phyloP scores from a whole-genome alignment of 1,284 basidiomycete species.

The Ceraceosorus guamensis region DNA sequence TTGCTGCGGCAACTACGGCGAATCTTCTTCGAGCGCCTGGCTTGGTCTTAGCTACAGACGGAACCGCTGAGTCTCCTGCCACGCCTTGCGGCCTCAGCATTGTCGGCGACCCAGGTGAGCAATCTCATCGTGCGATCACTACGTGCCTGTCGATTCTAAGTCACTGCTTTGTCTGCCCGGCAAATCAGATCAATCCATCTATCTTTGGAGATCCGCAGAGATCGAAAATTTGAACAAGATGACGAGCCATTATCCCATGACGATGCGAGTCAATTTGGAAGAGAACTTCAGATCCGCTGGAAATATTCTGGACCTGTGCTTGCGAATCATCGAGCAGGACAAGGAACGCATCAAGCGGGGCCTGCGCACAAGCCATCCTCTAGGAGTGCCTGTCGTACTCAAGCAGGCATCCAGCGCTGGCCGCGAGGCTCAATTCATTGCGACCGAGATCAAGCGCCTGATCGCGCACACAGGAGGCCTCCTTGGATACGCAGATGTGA shows the following conservation, averaged over 20 bases:
- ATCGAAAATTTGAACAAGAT: constrained; percentile 43
- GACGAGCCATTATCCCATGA: constrained; percentile 28
- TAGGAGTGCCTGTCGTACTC: constrained; percentile 54
- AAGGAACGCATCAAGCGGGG: constrained; percentile 67
- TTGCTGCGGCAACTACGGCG: constrained; percentile 54
- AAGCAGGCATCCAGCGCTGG: constrained; percentile 18
- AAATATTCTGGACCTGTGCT: constrained; percentile 65
- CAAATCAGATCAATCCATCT: constrained; percentile 13
- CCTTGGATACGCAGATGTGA: constrained; percentile 67
- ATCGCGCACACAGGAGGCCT: constrained; percentile 67
- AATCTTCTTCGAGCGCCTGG: neutral
- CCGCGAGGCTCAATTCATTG: constrained; percentile 53
- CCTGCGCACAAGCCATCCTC: constrained; percentile 65
- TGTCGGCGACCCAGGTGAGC: constrained; percentile 89
- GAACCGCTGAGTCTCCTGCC: constrained; percentile 49
- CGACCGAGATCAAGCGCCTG: constrained; percentile 70
- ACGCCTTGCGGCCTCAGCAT: constrained; percentile 57
- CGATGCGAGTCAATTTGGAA: constrained; percentile 66
- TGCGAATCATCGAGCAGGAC: constrained; percentile 76
- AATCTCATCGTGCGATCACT: too few relatives aligned
- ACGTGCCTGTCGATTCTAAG: constrained; percentile 91
- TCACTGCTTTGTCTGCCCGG: too few relatives aligned
- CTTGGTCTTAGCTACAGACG: neutral
- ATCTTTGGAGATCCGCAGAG: constrained; percentile 71
- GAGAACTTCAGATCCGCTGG: constrained; percentile 82